These are phyloP conservation scores for Cladobotryum protrusum DNA, from an alignment of 2,329 filamentous ascomycete species.

Conservation along the genomic window DNA sequence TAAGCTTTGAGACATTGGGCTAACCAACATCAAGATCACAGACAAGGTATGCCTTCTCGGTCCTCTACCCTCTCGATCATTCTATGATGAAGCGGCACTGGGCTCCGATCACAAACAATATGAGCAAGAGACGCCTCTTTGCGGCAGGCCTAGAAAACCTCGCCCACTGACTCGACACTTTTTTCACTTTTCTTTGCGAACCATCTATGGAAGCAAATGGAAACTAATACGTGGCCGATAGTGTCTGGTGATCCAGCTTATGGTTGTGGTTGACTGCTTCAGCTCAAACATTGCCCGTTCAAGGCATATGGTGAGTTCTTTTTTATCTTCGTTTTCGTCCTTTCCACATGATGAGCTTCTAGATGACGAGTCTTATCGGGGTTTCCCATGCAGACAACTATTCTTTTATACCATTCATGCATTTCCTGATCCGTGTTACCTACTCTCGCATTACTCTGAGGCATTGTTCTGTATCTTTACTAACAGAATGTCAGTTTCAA, in stretches of 20 bases:
- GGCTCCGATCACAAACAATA: slow-evolving; percentile 68
- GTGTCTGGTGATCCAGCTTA: slow-evolving; percentile 11
- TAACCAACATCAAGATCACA: slow-evolving; percentile 24
- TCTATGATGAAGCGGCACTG: slow-evolving; percentile 91
- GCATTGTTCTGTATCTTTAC: slow-evolving; percentile 11
- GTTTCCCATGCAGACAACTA: slow-evolving; percentile 64
- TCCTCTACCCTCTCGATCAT: slow-evolving; percentile 17
- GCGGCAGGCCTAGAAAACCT: slow-evolving; percentile 99
- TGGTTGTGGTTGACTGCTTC: background rate
- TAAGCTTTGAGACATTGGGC: slow-evolving; percentile 13
- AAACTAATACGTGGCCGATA: slow-evolving; percentile 6
- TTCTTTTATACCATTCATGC: slow-evolving; percentile 70
- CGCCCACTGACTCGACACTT: slow-evolving; percentile 70
- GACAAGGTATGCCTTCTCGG: slow-evolving; percentile 30
- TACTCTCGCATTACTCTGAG: slow-evolving; percentile 4
- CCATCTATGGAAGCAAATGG: background rate
- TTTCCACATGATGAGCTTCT: slow-evolving; percentile 34
- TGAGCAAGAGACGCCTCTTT: slow-evolving; percentile 83
- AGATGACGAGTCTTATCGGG: slow-evolving; percentile 78
- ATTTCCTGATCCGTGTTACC: slow-evolving; percentile 36
- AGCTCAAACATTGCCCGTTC: background rate
- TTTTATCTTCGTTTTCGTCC: background rate
- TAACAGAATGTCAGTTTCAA: slow-evolving; percentile 15
- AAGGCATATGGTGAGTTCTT: slow-evolving; percentile 1
- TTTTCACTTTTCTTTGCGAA: background rate